phyloP scores from a whole-genome alignment of 1,139 yeast species.

The Scheffersomyces lignicola region DNA sequence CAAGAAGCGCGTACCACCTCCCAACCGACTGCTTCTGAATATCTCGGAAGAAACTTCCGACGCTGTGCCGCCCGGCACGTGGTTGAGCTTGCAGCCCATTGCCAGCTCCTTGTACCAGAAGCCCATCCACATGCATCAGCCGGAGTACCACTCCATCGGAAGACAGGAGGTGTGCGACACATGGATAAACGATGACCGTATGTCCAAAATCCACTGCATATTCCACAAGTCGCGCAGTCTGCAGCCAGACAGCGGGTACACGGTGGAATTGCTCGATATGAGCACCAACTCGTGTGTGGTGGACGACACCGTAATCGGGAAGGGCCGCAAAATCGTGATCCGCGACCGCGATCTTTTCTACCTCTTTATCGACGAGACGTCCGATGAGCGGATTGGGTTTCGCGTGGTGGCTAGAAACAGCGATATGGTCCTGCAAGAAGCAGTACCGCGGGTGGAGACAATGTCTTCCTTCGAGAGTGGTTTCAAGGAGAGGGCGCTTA shows the following conservation, averaged over 20 bases:
- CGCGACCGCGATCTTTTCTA: slow-evolving; percentile 65
- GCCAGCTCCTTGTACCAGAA: slow-evolving; percentile 26
- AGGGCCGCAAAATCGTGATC: slow-evolving; percentile 60
- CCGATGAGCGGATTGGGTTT: slow-evolving; percentile 54
- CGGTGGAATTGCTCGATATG: slow-evolving; percentile 69
- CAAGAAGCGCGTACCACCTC: neutral
- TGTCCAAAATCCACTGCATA: slow-evolving; percentile 83
- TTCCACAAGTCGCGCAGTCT: slow-evolving; percentile 53
- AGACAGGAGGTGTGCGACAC: slow-evolving; percentile 61
- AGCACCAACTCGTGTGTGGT: slow-evolving; percentile 80
- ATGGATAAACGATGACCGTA: slow-evolving; percentile 65
- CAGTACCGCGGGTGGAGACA: neutral
- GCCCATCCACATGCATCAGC: slow-evolving; percentile 61
- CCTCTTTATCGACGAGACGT: slow-evolving; percentile 59
- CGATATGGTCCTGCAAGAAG: neutral
- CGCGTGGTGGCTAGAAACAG: slow-evolving; percentile 51
- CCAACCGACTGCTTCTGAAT: slow-evolving; percentile 4
- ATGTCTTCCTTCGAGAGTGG: slow-evolving; percentile 1
- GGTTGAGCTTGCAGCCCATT: slow-evolving; percentile 30
- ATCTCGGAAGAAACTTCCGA: slow-evolving; percentile 6
- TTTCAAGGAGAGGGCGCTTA: neutral
- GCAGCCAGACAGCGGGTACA: slow-evolving; percentile 53
- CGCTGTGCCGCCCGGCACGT: slow-evolving; percentile 24
- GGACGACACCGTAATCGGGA: slow-evolving; percentile 59
- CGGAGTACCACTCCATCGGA: slow-evolving; percentile 65